These are phyloP conservation scores for Rhytidiadelphus loreus DNA, from an alignment of 225 moss, liverwort and hornwort genomes.

Conservation along the genomic window DNA sequence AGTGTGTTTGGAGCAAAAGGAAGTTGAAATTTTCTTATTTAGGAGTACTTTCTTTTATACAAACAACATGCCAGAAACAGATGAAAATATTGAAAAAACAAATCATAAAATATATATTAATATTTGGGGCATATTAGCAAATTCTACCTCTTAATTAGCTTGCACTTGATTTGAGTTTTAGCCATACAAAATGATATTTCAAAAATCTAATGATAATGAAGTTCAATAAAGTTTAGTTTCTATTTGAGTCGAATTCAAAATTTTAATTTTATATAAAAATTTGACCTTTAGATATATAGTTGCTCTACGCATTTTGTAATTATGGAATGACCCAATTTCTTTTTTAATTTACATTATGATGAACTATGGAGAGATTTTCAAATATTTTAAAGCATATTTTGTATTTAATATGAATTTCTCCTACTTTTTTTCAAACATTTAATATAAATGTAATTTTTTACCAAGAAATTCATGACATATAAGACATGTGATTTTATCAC, in stretches of 20 bases:
- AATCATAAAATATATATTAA: not conserved
- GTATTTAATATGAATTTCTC: too few species aligned
- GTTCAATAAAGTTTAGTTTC: not conserved
- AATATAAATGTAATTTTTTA: not conserved
- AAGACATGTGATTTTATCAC: not conserved
- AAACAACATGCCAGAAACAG: not conserved
- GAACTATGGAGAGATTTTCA: fast-evolving
- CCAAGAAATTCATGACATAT: not conserved
- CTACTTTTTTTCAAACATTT: not conserved
- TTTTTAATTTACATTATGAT: not conserved
- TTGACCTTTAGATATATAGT: not conserved
- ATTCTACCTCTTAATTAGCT: not conserved
- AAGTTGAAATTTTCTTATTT: too few species aligned
- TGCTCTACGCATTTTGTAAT: not conserved
- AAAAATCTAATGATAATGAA: not conserved
- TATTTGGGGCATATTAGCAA: not conserved
- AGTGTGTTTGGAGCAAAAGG: not conserved
- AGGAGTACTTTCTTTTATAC: not conserved
- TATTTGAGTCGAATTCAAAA: not conserved
- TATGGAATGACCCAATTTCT: not conserved
- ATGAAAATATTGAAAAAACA: not conserved
- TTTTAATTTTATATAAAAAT: not conserved
- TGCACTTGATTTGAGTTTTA: not conserved
- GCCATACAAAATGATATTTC: not conserved
- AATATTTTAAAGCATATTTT: not conserved